phyloP scores from a whole-genome alignment of 2,329 filamentous ascomycete genomes.

The Penicillium hesseltinei region DNA sequence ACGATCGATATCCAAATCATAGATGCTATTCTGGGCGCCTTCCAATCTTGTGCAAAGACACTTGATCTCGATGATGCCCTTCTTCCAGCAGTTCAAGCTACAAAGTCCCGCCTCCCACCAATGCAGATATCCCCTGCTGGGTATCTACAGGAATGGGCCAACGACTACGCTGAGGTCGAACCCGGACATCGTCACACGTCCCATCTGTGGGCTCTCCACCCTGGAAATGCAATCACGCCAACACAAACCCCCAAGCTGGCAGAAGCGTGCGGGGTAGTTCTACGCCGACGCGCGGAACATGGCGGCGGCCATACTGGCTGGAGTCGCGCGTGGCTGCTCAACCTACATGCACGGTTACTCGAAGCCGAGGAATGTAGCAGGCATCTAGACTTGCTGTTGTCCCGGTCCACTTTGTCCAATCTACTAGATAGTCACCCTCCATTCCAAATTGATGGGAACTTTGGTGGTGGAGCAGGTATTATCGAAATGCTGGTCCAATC shows the following conservation, averaged over 20 bases:
- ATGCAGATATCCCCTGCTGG: conserved; percentile 25
- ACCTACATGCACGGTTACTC: conserved; percentile 49
- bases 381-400: conserved; percentile 43
- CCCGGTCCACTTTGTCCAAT: conserved; percentile 46
- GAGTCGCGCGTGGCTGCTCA: conserved; percentile 53
- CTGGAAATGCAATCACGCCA: conserved; percentile 43
- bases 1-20: conserved; percentile 51
- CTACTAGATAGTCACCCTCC: conserved; percentile 48
- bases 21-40: conserved; percentile 39
- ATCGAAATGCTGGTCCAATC: conserved; percentile 48
- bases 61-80: conserved; percentile 19
- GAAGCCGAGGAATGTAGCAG: conserved; percentile 38
- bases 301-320: conserved; percentile 53
- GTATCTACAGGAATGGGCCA: conserved; percentile 34
- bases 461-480: conserved; percentile 50
- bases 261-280: conserved; percentile 27
- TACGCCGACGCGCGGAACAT: conserved; percentile 32
- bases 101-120: conserved; percentile 19
- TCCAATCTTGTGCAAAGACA: conserved; percentile 16
- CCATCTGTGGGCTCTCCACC: conserved; percentile 51
- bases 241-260: conserved; percentile 33
- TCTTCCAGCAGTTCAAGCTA: conserved; percentile 8
- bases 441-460: conserved; percentile 54
- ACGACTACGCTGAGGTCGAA: conserved; percentile 42
- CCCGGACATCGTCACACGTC: conserved; percentile 54